Evolutionary conservation across 208 protist genomes (phyloP), one percentile per base, ranked within the genome.

Genomic region (Crithidia thermophila): DNA sequence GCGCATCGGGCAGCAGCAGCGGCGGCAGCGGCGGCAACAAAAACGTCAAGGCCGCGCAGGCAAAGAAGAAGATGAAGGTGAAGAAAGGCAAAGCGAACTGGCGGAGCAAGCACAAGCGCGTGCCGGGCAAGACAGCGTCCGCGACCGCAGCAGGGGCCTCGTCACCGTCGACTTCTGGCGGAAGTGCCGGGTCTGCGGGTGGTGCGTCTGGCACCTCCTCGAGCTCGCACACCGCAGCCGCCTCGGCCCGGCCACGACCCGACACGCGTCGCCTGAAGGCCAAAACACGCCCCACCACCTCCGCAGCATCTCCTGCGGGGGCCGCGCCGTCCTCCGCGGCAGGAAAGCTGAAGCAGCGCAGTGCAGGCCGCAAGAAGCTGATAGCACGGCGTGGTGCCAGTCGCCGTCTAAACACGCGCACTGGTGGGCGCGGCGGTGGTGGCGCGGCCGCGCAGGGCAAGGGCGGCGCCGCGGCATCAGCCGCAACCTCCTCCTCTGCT

Each of bases 31-130:
- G 28, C 18, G 31, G 14, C 25, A 27, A 47, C 9, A 36, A 23
- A 46, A 42, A 49, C 34, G 3, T 20, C 33, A 65, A 8, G 20
- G 11, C 47, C 5, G 21, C 27, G 10, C 7, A 2, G 36, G 52
- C 62, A 10, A 46, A 30, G 45, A 39, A 52, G 45, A 47, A 25
- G 50, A 63, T 61, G 52, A 37, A 49, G 45, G 49, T 5, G 7
- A 66, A 49, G 42, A 79, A 72, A 36, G 50, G 25, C 20, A 61
- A 72, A 36, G 21, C 25, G 16, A 37, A 27, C 20, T 37, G 57
- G 14, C 60, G 61, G 28, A 45, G 47, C 40, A 75, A 80, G 67
- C 55, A 47, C 33, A 80, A 65, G 39, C 61, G 46, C 33, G 13
- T 13, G 23, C 14, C 43, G 28, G 39, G 31, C 3, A 61, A 37